Base-by-base conservation (phyloP, 2,329 filamentous ascomycete genomes). In the Sporothrix protearum region DNA sequence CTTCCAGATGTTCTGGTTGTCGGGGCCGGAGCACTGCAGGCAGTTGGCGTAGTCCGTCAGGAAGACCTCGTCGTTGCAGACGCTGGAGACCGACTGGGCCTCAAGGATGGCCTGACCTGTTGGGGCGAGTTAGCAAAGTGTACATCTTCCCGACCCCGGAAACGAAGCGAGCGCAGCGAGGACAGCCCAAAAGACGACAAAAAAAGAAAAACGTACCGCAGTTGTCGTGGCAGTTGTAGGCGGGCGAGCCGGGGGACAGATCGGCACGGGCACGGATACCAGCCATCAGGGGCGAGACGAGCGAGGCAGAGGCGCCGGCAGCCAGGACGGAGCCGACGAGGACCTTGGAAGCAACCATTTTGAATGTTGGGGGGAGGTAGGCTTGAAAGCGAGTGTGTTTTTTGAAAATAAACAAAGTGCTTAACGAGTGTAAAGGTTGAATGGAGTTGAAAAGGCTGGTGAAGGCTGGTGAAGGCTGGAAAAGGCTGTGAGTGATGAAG, bases 191-290 rank as follows among this genome's bases (percentile, higher is more conserved):
- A n/a, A n/a, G n/a, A n/a, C n/a, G n/a, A n/a, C n/a, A 4, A n/a
- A 12, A 28, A 12, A 53, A 45, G 6, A n/a, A 12, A 22, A 25
- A 76, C 79, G 53, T 75, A 82, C 82, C 82, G 76, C 82, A 83
- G 74, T 82, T 82, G 72, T 82, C 80, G 72, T 83, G 82, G 75
- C 82, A 83, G 73, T 83, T 81, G 76, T 82, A 83, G 0, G 75
- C 71, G 1, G 81, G 78, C 12, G 79, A 80, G 36, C 82, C 82
- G 9, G 79, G 78, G 8, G 71, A 70, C 55, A 73, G 64, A 12
- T 80, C 79, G 71, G 81, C 79, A 66, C 81, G 81, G 74, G 68
- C 72, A 12, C 70, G 16, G n/a, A 77, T 70, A 42, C 30, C 4
- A 28, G 14, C 61, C 9, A 72, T 45, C 6, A 5, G 16, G 47